These are phyloP conservation scores for Cytospora mali DNA, from an alignment of 2,329 filamentous ascomycete genomes.

Conservation along the genomic window DNA sequence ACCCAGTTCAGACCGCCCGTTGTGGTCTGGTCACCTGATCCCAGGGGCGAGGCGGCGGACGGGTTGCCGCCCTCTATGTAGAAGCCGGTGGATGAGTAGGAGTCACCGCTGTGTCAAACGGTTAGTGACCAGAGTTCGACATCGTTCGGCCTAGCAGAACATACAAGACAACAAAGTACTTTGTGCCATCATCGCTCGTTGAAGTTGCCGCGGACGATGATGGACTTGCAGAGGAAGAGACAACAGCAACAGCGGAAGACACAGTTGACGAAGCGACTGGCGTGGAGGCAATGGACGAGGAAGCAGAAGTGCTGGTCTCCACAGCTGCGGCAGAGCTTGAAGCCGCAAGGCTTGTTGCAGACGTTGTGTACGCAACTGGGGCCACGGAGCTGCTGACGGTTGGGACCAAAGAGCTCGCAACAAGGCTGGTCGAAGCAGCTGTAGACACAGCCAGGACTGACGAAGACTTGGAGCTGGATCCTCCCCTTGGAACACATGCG, in stretches of 20 bases:
- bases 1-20: slow-evolving; percentile 28
- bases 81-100: slow-evolving; percentile 28
- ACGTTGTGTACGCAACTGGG: background rate
- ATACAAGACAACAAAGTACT: slow-evolving; percentile 27
- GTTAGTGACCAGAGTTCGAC: background rate
- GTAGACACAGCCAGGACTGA: slow-evolving; percentile 1
- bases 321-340: slow-evolving; percentile 6
- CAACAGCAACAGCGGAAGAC: slow-evolving; percentile 7
- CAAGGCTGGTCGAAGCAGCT: background rate
- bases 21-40: slow-evolving; percentile 19
- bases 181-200: slow-evolving; percentile 18
- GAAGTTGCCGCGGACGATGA: background rate
- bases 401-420: background rate
- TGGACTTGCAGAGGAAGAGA: slow-evolving; percentile 6
- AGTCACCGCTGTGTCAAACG: slow-evolving; percentile 12
- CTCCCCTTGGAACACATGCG: slow-evolving; percentile 19
- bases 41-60: slow-evolving; percentile 18
- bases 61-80: slow-evolving; percentile 27
- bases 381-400: background rate
- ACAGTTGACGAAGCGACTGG: background rate
- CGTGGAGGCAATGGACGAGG: slow-evolving; percentile 3
- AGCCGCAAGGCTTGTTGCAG: background rate
- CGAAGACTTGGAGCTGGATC: slow-evolving; percentile 6
- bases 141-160: background rate
- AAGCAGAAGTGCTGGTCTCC: background rate